phyloP scores from a whole-genome alignment of 192 early-diverging fungal species.

The Jimgerdemannia flammicorona region DNA sequence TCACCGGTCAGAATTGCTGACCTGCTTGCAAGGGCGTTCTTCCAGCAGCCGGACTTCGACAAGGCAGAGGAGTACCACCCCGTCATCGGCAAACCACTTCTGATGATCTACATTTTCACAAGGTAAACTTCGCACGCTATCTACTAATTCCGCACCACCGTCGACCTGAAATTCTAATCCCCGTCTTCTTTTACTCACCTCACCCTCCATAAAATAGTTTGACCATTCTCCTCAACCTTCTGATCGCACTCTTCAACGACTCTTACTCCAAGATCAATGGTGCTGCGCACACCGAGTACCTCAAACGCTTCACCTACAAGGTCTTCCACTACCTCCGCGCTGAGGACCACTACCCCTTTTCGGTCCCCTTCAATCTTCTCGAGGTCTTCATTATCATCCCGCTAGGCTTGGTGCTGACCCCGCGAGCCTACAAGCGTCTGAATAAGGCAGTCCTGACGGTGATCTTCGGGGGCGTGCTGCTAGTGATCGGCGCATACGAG shows the following conservation, averaged over 20 bases:
- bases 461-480: neutral
- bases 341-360: constrained; percentile 32
- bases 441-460: neutral
- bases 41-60: constrained; percentile 35
- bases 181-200: neutral
- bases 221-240: constrained; percentile 33
- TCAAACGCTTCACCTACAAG: constrained; percentile 34
- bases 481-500: neutral
- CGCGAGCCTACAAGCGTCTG: neutral
- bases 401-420: neutral
- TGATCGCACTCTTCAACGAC: constrained; percentile 40
- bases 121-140: neutral
- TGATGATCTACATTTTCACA: constrained; percentile 30
- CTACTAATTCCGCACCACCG: too few relatives aligned
- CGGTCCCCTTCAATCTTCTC: constrained; percentile 34
- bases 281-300: constrained; percentile 30
- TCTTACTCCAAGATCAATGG: constrained; percentile 38
- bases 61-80: constrained; percentile 5
- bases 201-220: constrained; percentile 8
- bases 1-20: constrained; percentile 5
- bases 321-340: constrained; percentile 36
- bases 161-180: too few relatives aligned
- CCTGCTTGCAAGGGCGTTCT: constrained; percentile 27
- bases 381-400: constrained; percentile 38
- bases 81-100: constrained; percentile 23